phyloP scores from a whole-genome alignment of 2,329 filamentous ascomycete species.

The Penicillium polonicum region DNA sequence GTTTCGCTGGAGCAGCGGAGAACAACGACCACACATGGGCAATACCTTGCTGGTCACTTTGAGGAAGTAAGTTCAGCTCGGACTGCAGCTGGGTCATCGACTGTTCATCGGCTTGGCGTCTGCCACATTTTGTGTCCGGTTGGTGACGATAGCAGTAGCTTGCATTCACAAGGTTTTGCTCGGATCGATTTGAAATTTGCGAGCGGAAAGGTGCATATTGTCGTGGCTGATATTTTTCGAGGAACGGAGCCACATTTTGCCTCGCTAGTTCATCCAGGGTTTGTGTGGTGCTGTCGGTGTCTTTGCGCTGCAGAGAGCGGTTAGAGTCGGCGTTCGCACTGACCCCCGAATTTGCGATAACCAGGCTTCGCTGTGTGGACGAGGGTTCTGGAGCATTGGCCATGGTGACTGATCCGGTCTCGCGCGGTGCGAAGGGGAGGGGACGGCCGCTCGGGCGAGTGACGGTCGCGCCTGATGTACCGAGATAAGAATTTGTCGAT shows the following conservation, averaged over 20 bases:
- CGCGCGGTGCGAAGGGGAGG: neutral
- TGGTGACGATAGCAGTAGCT: constrained; percentile 95
- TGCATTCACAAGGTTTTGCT: constrained; percentile 63
- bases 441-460: neutral
- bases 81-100: constrained; percentile 95
- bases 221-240: constrained; percentile 84
- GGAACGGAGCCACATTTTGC: constrained; percentile 80
- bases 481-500: neutral
- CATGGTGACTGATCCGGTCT: constrained; percentile 1
- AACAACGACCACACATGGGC: constrained; percentile 98
- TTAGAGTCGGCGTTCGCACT: constrained; percentile 26
- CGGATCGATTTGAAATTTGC: constrained; percentile 21
- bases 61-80: constrained; percentile 78
- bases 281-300: constrained; percentile 35
- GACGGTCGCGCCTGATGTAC: neutral
- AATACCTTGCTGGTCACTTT: constrained; percentile 89
- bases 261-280: constrained; percentile 63
- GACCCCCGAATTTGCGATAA: constrained; percentile 15
- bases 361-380: constrained; percentile 2
- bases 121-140: constrained; percentile 82
- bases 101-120: constrained; percentile 86
- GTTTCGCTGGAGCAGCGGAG: constrained; percentile 89
- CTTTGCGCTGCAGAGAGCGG: constrained; percentile 25
- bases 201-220: constrained; percentile 76
- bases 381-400: constrained; percentile 6